Conservation (phyloP, 805 yeast genomes). For the Starmerella khaoyaiensis region DNA sequence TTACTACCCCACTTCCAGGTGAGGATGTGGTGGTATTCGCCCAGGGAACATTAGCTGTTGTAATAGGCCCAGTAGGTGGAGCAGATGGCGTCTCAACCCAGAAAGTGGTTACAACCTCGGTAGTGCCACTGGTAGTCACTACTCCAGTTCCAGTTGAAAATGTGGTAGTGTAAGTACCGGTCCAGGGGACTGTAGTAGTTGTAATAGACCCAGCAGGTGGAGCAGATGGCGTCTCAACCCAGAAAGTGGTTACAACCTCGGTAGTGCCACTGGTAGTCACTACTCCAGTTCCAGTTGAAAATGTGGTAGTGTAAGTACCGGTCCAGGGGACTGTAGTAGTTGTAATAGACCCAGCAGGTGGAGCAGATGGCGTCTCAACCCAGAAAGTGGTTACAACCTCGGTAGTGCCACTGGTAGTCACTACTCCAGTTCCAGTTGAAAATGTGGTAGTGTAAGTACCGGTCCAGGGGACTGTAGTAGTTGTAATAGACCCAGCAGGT, state of each 20-base stretch:
- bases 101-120: too few relatives aligned
- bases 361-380: background rate
- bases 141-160: background rate
- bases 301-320: background rate
- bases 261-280: background rate
- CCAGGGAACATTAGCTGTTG: conserved; percentile 1
- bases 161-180: conserved; percentile 1
- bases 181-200: too few relatives aligned
- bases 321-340: background rate
- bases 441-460: background rate
- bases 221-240: too few relatives aligned
- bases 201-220: too few relatives aligned
- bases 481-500: background rate
- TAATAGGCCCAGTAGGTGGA: background rate
- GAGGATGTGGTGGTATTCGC: background rate
- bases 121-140: too few relatives aligned
- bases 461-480: background rate
- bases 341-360: too few relatives aligned
- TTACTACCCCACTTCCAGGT: background rate
- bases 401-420: background rate
- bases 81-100: too few relatives aligned
- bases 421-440: background rate
- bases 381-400: background rate
- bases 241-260: too few relatives aligned
- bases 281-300: background rate